Base-by-base conservation (phyloP, 2,329 filamentous ascomycete species). In the Calonectria multiphialidica region DNA sequence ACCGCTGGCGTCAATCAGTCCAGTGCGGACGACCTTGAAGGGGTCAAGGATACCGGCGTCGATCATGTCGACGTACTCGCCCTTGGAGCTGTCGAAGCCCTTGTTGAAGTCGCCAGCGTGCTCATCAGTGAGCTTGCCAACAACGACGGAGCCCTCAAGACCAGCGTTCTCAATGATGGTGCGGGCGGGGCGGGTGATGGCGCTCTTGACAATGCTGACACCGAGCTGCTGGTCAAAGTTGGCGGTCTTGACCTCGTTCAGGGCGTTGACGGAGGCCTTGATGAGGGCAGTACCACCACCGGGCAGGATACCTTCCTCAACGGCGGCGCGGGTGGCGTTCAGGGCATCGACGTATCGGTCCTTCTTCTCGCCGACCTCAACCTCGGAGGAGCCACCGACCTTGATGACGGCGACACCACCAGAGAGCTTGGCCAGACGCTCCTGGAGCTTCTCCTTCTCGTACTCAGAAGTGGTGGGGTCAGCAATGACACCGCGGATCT, bases 381-480 rank as follows among this genome's bases (percentile, higher is more conserved):
- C 96, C 88, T 99, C 97, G 76, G 96, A 98, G 76, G 96, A 91
- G 85, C 97, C 97, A 81, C 97, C 97, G 76, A 99, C 97, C 92
- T 98, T 98, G 91, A 99, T 98, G 87, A 99, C 97, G 80, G 97
- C 97, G 81, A 99, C 97, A 91, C 97, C 97, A 77, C 97, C 97
- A 78, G 97, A 98, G 79, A 99, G 94, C 93, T 99, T 99, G 80
- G 97, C 97, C 74, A 99, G 94, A 88, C 97, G 97, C 90, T 99
- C 97, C 89, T 98, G 97, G 77, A 99, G 95, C 93, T 99, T 99
- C 94, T 99, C 97, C 92, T 98, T 98, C 92, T 99, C 97, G 88
- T 99, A 99, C 83, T 99, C 97, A 61, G 96, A 98, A 76, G 97
- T 99, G 80, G 91, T 93, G 77, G 96, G 94, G 88, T 99, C 97